Evolutionary conservation across 2,329 filamentous ascomycete genomes (phyloP).

Genomic region (Microsporum ferrugineum): DNA sequence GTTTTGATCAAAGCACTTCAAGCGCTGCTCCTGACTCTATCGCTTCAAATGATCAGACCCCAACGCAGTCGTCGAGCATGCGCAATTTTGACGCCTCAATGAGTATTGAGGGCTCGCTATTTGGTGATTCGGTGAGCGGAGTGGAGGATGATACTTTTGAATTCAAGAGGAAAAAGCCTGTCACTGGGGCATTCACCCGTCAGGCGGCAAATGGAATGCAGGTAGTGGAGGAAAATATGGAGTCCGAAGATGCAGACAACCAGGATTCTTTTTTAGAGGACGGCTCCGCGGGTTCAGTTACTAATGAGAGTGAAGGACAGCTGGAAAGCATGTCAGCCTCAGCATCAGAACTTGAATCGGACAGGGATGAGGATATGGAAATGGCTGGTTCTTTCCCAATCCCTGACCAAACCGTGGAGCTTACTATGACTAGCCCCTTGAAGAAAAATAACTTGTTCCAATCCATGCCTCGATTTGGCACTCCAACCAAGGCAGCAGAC

Average conservation of each 20-base stretch:
- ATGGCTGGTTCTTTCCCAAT: constrained; percentile 68
- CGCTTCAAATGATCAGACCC: constrained; percentile 30
- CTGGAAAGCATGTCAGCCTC: constrained; percentile 8
- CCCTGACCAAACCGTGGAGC: constrained; percentile 68
- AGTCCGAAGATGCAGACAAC: constrained; percentile 33
- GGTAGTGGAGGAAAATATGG: constrained; percentile 29
- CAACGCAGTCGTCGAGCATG: constrained; percentile 18
- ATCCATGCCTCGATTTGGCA: constrained; percentile 13
- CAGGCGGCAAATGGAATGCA: constrained; percentile 41
- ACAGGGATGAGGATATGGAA: constrained; percentile 65
- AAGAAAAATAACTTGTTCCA: constrained; percentile 13
- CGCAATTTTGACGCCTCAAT: constrained; percentile 29
- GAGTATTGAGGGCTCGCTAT: constrained; percentile 32
- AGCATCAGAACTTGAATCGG: constrained; percentile 50
- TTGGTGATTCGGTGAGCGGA: constrained; percentile 27
- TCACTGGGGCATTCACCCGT: constrained; percentile 74
- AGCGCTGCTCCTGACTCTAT: constrained; percentile 42
- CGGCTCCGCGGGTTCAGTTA: constrained; percentile 72
- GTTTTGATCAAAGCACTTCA: constrained; percentile 41
- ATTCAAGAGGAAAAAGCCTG: constrained; percentile 39
- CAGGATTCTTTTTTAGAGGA: constrained; percentile 82
- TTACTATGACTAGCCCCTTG: constrained; percentile 37
- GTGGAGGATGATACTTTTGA: constrained; percentile 48
- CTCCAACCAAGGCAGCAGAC: constrained; percentile 16
- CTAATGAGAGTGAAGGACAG: constrained; percentile 22